phyloP scores from a whole-genome alignment of 2,329 filamentous ascomycete species.

The Aspergillus fumigatiaffinis region DNA sequence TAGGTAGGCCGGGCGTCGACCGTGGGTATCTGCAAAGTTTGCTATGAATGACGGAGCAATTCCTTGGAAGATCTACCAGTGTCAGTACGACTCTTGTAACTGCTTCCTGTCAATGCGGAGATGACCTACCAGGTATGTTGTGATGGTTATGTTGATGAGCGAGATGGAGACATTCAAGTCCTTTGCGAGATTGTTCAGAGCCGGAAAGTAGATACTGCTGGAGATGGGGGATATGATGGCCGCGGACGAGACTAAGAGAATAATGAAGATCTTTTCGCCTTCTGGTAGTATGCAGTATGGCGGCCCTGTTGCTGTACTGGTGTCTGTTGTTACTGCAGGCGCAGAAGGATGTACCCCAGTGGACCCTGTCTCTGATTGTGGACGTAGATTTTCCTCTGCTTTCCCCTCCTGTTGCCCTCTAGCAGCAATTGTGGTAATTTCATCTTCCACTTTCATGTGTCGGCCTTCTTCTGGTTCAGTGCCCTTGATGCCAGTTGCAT shows the following conservation, averaged over 20 bases:
- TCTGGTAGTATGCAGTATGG: not conserved
- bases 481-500: no score
- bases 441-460: no score
- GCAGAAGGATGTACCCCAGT: no score
- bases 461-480: no score
- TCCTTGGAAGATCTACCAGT: slow-evolving; percentile 52
- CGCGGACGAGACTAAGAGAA: slow-evolving; percentile 2
- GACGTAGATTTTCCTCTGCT: no score
- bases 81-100: not conserved
- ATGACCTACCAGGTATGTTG: slow-evolving; percentile 42
- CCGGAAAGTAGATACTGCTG: slow-evolving; percentile 27
- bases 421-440: no score
- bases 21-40: slow-evolving; percentile 58
- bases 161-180: slow-evolving; percentile 38
- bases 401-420: no score
- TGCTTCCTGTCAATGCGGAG: no score
- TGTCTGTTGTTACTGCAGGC: no score
- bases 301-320: no score
- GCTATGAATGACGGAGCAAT: slow-evolving; percentile 59
- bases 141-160: slow-evolving; percentile 47
- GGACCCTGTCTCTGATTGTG: no score
- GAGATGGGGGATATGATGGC: slow-evolving; percentile 25
- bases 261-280: not conserved
- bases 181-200: slow-evolving; percentile 27
- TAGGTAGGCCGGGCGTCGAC: slow-evolving; percentile 60